Conservation (phyloP, 2,329 filamentous ascomycete genomes). For the Raffaelea ambrosiae region DNA sequence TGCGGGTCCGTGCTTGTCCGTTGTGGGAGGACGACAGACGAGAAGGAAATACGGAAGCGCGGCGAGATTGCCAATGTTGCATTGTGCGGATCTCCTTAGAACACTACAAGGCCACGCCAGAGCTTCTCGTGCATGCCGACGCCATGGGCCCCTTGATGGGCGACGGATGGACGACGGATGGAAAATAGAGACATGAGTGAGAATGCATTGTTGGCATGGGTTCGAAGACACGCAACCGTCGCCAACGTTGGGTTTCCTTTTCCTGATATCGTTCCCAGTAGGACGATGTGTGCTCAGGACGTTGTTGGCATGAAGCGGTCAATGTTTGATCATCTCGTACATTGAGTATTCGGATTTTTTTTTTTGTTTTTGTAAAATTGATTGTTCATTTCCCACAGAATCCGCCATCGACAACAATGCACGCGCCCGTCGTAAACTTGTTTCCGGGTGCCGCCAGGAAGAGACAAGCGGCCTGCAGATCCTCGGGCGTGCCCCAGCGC, state of each 20-base stretch:
- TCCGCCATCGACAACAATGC: slow-evolving; percentile 3
- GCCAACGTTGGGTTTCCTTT: too few relatives aligned
- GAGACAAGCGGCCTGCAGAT: slow-evolving; percentile 41
- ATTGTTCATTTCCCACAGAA: slow-evolving; percentile 3
- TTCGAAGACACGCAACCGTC: too few relatives aligned
- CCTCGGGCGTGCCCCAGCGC: slow-evolving; percentile 72
- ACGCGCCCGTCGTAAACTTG: slow-evolving; percentile 2
- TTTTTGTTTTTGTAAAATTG: too few relatives aligned
- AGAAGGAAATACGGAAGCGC: neutral
- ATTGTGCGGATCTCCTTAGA: neutral
- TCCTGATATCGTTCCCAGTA: too few relatives aligned
- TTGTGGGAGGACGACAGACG: neutral
- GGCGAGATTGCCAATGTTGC: neutral
- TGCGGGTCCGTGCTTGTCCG: neutral
- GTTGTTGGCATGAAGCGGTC: too few relatives aligned
- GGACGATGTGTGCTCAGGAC: too few relatives aligned
- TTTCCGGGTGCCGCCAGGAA: slow-evolving; percentile 3
- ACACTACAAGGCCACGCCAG: neutral
- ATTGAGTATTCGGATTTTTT: too few relatives aligned
- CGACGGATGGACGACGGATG: neutral
- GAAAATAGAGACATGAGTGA: too few relatives aligned
- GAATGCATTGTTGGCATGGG: too few relatives aligned
- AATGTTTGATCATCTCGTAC: too few relatives aligned
- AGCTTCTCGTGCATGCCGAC: neutral
- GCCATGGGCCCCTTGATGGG: neutral